Evolutionary conservation across 768 basidiomycete genomes (phyloP), one percentile per base, ranked within the genome.

Genomic region (Naganishia onofrii): DNA sequence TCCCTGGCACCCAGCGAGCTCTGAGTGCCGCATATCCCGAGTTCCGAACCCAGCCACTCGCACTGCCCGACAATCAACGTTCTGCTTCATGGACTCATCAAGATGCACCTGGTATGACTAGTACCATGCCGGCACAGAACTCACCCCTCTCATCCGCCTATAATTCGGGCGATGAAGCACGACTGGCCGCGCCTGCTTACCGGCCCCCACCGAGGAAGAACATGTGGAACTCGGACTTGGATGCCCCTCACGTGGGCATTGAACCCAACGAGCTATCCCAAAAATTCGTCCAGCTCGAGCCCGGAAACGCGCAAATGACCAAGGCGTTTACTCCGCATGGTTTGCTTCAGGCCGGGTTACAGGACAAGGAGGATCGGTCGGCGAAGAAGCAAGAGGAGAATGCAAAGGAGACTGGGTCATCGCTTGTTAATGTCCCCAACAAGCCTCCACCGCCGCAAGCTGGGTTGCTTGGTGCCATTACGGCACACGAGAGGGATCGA

Each of bases 301-400:
- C 92, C 31, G 60, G 26, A 23, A 79, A 87, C 5, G 84, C 87
- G 0, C 87, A 89, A 67, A 88, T 93, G 85, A 94, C 91, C 12
- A 95, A 94, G 78, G 93, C 93, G 0, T 96, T 97, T 77, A 90
- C 91, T 0, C 93, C 94, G 3, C 93, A 95, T 71, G 96, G 96
- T 9, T 83, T 99, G 19, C 87, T 99, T 48, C 93, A 93, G 69
- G 92, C 93, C 66, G 96, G 96, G 44, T 84, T 98, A 73, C 92
- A 95, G 77, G 94, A 97, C 79, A 92, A 92, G 79, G 89, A 94
- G 79, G 93, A 96, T 77, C 87, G 95, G 42, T 96, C 93, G 34
- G 96, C 96, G 1, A 94, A 94, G 81, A 86, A 89, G 65, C 93
- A 97, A 76, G 95, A 99, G 79, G 92, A 96, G 79, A 82, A 91